These are phyloP conservation scores for Backusella australiensis DNA, from an alignment of 192 early-diverging fungal species.

Conservation along the genomic window DNA sequence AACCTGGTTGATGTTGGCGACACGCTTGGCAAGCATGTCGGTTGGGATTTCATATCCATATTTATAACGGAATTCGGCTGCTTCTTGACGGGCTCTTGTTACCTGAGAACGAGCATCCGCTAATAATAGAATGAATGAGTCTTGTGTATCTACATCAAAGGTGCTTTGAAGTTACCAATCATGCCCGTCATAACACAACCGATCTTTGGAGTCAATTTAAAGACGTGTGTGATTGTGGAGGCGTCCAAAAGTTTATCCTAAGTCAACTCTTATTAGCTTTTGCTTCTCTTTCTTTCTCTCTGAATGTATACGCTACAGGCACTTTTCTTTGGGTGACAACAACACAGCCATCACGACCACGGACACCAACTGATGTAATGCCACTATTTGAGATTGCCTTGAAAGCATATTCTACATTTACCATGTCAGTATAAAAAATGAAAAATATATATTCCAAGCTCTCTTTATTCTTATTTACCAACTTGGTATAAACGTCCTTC, in stretches of 20 bases:
- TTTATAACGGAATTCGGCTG: slow-evolving; percentile 98
- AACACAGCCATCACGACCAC: slow-evolving; percentile 93
- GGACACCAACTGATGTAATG: slow-evolving; percentile 92
- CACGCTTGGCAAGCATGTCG: slow-evolving; percentile 95
- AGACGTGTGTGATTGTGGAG: slow-evolving; percentile 89
- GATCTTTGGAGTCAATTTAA: slow-evolving; percentile 87
- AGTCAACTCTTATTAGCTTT: background rate
- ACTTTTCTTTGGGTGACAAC: slow-evolving; percentile 98
- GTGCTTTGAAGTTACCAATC: slow-evolving; percentile 50
- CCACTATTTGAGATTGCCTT: slow-evolving; percentile 99
- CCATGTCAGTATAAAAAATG: background rate
- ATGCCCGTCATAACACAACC: slow-evolving; percentile 99
- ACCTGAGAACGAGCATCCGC: slow-evolving; percentile 96
- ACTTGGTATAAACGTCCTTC: slow-evolving; percentile 99
- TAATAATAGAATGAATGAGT: slow-evolving; percentile 7
- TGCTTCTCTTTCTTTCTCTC: background rate
- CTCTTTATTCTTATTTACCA: slow-evolving; percentile 49
- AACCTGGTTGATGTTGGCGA: slow-evolving; percentile 98
- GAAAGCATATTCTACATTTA: slow-evolving; percentile 92
- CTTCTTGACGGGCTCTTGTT: slow-evolving; percentile 88
- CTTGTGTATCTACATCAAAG: background rate
- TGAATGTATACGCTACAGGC: slow-evolving; percentile 46
- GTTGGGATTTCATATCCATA: slow-evolving; percentile 96
- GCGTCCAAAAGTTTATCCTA: slow-evolving; percentile 97
- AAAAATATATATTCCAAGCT: background rate